Conservation (phyloP, 176 grass and related monocot genomes). For the Raddia guianensis region DNA sequence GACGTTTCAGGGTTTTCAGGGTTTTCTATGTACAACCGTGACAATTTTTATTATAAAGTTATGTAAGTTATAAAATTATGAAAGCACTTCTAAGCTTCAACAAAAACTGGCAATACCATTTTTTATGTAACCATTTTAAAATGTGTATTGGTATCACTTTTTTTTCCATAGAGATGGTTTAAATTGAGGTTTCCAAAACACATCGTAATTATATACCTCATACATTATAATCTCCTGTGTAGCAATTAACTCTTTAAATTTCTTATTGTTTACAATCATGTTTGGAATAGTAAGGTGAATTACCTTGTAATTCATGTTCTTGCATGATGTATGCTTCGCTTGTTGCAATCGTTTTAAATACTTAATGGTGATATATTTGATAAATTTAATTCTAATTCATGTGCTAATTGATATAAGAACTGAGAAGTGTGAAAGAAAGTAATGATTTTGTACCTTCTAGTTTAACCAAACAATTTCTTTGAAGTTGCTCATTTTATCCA, state of each 20-base stretch:
- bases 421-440: neutral
- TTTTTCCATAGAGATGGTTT: neutral
- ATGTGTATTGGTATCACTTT: neutral
- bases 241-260: neutral
- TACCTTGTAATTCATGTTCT: neutral
- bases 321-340: neutral
- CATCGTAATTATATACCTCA: neutral
- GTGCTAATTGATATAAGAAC: neutral
- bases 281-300: neutral
- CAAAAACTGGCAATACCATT: slow-evolving; percentile 3
- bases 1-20: slow-evolving; percentile 4
- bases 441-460: neutral
- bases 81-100: neutral
- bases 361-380: neutral
- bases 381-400: neutral
- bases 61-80: neutral
- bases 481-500: neutral
- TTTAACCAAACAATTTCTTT: slow-evolving; percentile 4
- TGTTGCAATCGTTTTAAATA: slow-evolving; percentile 8
- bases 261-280: neutral
- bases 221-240: neutral
- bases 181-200: neutral
- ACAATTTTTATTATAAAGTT: neutral
- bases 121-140: slow-evolving; percentile 2
- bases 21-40: neutral